Conservation (phyloP, 75 land plant species). For the Ceratopteris richardii region DNA sequence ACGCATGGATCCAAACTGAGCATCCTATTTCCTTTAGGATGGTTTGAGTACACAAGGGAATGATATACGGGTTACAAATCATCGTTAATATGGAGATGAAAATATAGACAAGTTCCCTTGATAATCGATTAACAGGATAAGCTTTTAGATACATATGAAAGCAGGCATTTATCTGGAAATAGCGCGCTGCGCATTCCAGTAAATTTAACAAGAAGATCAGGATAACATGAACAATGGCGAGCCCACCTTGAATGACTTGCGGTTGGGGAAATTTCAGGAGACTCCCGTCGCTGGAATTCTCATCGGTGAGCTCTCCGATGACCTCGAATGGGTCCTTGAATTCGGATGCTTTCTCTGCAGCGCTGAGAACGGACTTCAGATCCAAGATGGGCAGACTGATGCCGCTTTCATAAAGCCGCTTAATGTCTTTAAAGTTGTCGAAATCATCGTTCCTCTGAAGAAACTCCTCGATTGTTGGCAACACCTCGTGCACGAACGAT, state of each 20-base stretch:
- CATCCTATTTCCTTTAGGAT: too few species aligned
- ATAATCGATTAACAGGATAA: too few species aligned
- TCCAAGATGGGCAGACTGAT: not conserved
- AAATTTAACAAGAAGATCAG: too few species aligned
- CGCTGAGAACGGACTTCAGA: not conserved
- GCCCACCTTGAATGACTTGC: conserved; percentile 24
- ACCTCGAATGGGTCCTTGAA: not conserved
- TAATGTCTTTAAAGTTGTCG: conserved; percentile 15
- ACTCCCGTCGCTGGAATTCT: conserved; percentile 7
- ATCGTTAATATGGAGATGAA: too few species aligned
- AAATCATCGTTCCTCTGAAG: conserved; percentile 8
- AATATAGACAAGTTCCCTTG: too few species aligned
- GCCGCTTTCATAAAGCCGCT: conserved; percentile 21
- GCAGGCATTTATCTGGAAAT: too few species aligned
- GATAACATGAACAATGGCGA: too few species aligned
- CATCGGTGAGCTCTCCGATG: not conserved
- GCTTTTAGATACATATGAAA: too few species aligned
- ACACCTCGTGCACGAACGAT: conserved; percentile 13
- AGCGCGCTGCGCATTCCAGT: too few species aligned
- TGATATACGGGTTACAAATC: too few species aligned
- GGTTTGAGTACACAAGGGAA: too few species aligned
- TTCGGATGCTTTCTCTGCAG: not conserved
- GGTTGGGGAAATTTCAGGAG: conserved; percentile 24
- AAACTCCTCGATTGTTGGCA: conserved; percentile 16
- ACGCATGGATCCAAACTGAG: too few species aligned